Evolutionary conservation across 257 asterid species (phyloP), one percentile per base, ranked within the genome.

Genomic region (Ilex aquifolium): DNA sequence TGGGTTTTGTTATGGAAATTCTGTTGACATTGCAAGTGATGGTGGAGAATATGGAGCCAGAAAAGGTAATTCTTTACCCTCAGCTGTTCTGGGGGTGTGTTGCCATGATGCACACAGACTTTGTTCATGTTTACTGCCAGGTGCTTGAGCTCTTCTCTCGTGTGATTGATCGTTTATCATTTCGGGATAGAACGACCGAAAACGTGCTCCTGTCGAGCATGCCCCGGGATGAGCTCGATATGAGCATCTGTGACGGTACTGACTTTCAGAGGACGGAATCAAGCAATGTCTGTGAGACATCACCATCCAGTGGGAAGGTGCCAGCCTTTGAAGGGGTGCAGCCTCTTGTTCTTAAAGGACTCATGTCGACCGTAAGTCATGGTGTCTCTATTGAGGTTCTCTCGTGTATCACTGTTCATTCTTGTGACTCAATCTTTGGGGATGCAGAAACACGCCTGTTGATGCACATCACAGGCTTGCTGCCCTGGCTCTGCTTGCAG

Each of bases 21-120:
- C 70, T 93, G 83, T 69, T 90, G 72, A 93, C 97, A 69, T 74
- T 93, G 84, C 99, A 84, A 79, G 96, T 93, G 67, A 93, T 93
- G 99, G 99, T 93, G 69, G 95, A 93, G 77, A 93, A 90, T 76
- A 93, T 93, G 99, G 99, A 90, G 79, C 96, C 97, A 3, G 97
- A 93, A 74, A 90, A 93, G 77, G 95, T 93, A 54, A 93, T 93
- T 72, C 81, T 93, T 6, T 93, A 93, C 68, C 99, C 99, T 64
- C 99, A 93, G 79, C 97, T 93, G 67, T 93, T 93, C 81, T 93
- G 99, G 99, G 99, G 97, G 10, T 93, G 99, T 70, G 97, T 93
- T 31, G 96, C 99, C 44, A 90, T 93, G 99, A 85, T 90, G 99
- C 99, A 93, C 78, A 93, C 97, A 0, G 99, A 93, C 61, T 93